phyloP scores from a whole-genome alignment of 2,329 filamentous ascomycete genomes.

The Diaporthe citri region DNA sequence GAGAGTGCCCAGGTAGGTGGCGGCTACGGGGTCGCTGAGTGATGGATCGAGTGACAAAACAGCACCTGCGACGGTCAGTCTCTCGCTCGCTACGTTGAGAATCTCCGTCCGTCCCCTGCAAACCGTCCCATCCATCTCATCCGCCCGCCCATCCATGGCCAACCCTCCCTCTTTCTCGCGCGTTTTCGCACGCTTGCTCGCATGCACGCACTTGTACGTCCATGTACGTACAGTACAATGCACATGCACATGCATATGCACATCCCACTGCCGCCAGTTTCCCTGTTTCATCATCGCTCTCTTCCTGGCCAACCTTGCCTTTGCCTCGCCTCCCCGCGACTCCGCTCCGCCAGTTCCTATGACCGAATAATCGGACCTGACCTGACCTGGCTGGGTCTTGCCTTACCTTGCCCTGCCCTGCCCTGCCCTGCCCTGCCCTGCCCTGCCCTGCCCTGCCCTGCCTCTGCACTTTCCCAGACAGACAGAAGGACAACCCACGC shows the following conservation, averaged over 20 bases:
- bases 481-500: background rate
- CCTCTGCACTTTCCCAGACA: background rate
- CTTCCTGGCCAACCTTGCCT: conserved; percentile 7
- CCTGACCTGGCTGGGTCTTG: too few relatives aligned
- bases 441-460: background rate
- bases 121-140: background rate
- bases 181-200: background rate
- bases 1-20: background rate
- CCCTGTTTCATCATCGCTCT: conserved; percentile 20
- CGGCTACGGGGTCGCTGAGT: background rate
- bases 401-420: too few relatives aligned
- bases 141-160: background rate
- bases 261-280: conserved; percentile 4
- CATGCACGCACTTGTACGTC: conserved; percentile 6
- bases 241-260: background rate
- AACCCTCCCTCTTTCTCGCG: background rate
- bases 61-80: background rate
- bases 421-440: too few relatives aligned
- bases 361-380: background rate
- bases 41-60: background rate
- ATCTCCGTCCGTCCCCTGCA: conserved; percentile 16
- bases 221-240: background rate
- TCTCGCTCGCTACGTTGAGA: background rate
- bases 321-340: background rate
- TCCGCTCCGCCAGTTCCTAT: conserved; percentile 20